Base-by-base conservation (phyloP, 1,139 yeast genomes). In the Debaryomyces nepalensis region DNA sequence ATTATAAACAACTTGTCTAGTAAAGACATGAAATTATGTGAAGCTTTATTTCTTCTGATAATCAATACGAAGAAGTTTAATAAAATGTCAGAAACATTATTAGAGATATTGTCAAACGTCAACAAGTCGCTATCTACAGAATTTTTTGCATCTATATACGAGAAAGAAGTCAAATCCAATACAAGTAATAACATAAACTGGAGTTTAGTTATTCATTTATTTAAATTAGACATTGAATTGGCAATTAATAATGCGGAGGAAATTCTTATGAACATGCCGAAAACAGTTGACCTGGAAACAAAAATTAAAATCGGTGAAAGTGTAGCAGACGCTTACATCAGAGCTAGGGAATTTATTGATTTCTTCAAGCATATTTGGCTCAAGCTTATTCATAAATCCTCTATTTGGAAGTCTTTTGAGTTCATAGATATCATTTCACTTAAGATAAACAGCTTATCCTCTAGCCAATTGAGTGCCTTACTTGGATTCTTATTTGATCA, bases 331-430 rank as follows among this genome's bases (percentile, higher is more conserved):
- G 76, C 84, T 8, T 77, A 73, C 53, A 66, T 73, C 4, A 75
- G 69, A 50, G 84, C 84, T 5, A 77, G 95, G 66, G 89, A 84
- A 41, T 65, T 81, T 33, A 63, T 62, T 7, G 59, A 62, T 4
- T 84, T 85, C 49, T 66, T 81, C 38, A 58, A 63, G 3, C 46
- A 52, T 0, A 57, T 70, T 10, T 83, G 87, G 84, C 61, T 66
- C 10, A 41, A 52, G 2, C 64, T 72, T 4, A 61, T 73, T 9
- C 39, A 54, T 3, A 44, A 50, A 4, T 50, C 56, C 16, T 37
- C 42, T 3, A 42, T 56, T 31, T 67, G 77, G 66, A 50, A 45
- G 7, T 55, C 66, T 2, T 49, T 52, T 2, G 55, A 53, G 2
- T 70, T 77, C 35, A 51, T 71, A 0, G 48, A 55, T 2, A 47